Base-by-base conservation (phyloP, 2,329 filamentous ascomycete genomes). In the Diplodia intermedia region DNA sequence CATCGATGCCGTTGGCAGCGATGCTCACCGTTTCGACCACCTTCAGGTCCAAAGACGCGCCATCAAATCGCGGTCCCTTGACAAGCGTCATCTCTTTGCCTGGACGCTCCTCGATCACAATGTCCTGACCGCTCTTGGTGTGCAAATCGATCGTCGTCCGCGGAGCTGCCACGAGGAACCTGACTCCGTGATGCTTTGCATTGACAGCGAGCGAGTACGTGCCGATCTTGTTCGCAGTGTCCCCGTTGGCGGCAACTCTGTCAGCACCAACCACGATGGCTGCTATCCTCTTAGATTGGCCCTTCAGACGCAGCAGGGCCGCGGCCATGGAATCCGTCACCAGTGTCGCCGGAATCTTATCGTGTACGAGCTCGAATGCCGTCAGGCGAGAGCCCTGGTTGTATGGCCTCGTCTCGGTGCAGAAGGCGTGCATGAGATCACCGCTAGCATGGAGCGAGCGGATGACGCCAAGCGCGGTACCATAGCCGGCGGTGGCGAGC, bases 141-240 rank as follows among this genome's bases (percentile, higher is more conserved):
- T 87, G 84, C 38, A 97, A 82, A 76, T 99, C 95, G 72, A 99
- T 95, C 68, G 93, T 97, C 1, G 95, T 99, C 7, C 94, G 91
- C 0, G 95, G 95, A 0, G 95, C 95, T 0, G 95, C 95, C 36
- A 99, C 94, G 11, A 99, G 86, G 77, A 99, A 99, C 79, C 94
- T 97, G 75, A 98, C 86, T 20, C 92, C 91, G 75, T 99, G 95
- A 75, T 94, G 85, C 71, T 86, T 89, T 26, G 95, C 95, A 36
- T 97, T 85, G n/a, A 98, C 93, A 3, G 95, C 93, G 4, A 99
- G 86, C 66, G 90, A 87, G 78, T 99, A 98, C 0, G 95, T 99
- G 63, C 95, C 95, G 70, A 99, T 96, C 83, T 99, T 99, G 83
- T 99, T 99, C 67, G 95, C 95, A 0, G 95, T 98, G 81, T 99